Evolutionary conservation across 202 grass and related monocot species (phyloP).

Genomic region (Zizania palustris): DNA sequence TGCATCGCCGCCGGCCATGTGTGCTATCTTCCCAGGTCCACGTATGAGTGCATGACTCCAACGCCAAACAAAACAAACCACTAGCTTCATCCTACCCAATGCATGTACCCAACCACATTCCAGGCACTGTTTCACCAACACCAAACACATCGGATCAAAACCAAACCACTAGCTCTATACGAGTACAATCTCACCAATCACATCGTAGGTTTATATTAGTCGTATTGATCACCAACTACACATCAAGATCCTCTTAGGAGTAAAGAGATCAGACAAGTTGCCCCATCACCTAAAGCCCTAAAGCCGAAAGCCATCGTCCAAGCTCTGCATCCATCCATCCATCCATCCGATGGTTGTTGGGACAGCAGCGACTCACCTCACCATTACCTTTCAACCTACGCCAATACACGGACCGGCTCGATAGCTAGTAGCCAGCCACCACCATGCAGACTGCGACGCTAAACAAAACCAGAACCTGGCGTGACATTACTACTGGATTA

Average conservation of each 20-base stretch:
- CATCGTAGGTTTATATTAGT: slow-evolving; percentile 8
- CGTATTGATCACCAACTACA: slow-evolving; percentile 7
- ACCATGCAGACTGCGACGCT: neutral
- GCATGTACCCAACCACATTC: neutral
- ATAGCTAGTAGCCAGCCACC: neutral
- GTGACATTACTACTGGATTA: neutral
- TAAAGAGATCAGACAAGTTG: neutral
- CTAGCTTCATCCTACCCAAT: neutral
- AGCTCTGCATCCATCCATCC: no score
- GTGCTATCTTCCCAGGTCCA: neutral
- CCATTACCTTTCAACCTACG: slow-evolving; percentile 45
- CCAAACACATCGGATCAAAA: neutral
- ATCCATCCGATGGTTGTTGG: slow-evolving; percentile 47
- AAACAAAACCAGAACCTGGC: slow-evolving; percentile 10
- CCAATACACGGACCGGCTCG: neutral
- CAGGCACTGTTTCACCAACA: neutral
- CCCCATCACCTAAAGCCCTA: slow-evolving; percentile 23
- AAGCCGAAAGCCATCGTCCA: neutral
- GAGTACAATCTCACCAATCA: neutral
- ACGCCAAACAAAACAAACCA: neutral
- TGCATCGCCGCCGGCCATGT: neutral
- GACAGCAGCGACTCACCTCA: slow-evolving; percentile 57
- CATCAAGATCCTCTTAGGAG: slow-evolving; percentile 34
- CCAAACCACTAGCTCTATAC: neutral
- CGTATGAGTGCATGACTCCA: neutral